Base-by-base conservation (phyloP, 164 flowering plant species). In the Platanus orientalis region DNA sequence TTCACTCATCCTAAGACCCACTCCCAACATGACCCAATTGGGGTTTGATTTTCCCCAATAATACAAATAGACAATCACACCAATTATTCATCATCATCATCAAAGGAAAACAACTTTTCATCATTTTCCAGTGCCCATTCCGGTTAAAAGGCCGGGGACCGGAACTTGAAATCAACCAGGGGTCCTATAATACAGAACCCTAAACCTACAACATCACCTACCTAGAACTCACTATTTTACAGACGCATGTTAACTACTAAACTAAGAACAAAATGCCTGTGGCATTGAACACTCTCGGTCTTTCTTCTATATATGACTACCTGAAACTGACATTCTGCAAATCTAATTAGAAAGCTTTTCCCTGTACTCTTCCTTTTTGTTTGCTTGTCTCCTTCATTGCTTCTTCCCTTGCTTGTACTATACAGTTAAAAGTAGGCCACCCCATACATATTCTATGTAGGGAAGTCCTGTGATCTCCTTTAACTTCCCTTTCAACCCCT, bases 61-160 rank as follows among this genome's bases (percentile, higher is more conserved):
- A 69, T 12, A 67, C 55, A 50, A 55, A 44, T 16, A 39, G 4
- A 55, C 29, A 64, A 52, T 52, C 25, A 67, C 70, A 29, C 47
- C 57, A 59, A 24, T 55, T 21, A 28, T 39, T 51, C 30, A 51
- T 14, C 42, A 23, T 50, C 48, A 24, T 4, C 63, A 11, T 21
- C 49, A 10, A 25, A 60, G 23, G 24, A 42, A 12, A 30, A 30
- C 19, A 36, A n/a, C n/a, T 36, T 36, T 36, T 36, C 42, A 7
- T 7, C 47, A 11, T 57, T 57, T 65, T 57, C 66, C 20, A 55
- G 44, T 29, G 12, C 65, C 30, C 62, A 51, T 64, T 61, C 79
- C 75, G 57, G 73, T 65, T 66, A 75, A 82, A 76, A 76, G 54
- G 65, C 75, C 66, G 53, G 47, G 71, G 56, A 64, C 64, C 49